A percentile compares a stretch with the other conserved stretches of the same genome.
Evolutionary conservation across 495 filamentous ascomycete species (phyloP).

Genomic region (Bacidia rubella): DNA sequence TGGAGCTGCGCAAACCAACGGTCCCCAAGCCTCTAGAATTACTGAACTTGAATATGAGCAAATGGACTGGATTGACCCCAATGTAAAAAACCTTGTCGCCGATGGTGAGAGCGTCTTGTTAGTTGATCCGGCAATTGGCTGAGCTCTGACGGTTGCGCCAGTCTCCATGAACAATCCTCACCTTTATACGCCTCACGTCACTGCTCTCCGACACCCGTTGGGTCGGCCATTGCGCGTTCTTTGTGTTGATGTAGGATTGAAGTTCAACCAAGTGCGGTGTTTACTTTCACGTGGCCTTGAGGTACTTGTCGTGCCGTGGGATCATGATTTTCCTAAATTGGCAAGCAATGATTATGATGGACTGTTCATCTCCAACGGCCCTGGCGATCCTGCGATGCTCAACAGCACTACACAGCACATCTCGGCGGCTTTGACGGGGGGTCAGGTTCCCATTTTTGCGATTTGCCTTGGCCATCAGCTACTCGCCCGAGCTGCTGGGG

Average conservation of each 20-base stretch:
- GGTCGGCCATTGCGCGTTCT: constrained; percentile 75
- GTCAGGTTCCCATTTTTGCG: constrained; percentile 78
- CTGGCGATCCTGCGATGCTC: constrained; percentile 84
- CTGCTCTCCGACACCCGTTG: constrained; percentile 68
- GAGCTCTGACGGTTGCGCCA: constrained; percentile 28
- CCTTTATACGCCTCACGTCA: constrained; percentile 55
- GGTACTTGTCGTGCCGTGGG: constrained; percentile 87
- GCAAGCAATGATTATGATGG: constrained; percentile 79
- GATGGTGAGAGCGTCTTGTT: constrained; percentile 56
- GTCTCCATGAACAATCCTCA: constrained; percentile 76
- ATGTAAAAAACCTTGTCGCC: constrained; percentile 76
- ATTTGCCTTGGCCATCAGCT: constrained; percentile 96
- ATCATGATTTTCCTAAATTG: constrained; percentile 71
- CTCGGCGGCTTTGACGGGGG: constrained; percentile 53
- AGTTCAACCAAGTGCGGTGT: constrained; percentile 93
- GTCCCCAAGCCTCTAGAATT: constrained; percentile 14
- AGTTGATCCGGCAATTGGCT: constrained; percentile 7
- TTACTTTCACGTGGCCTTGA: constrained; percentile 84
- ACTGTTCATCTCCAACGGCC: constrained; percentile 93
- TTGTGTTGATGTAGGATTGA: constrained; percentile 90
- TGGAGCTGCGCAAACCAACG: constrained; percentile 22
- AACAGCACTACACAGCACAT: constrained; percentile 64
- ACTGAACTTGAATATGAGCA: no score
- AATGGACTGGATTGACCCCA: constrained; percentile 82
- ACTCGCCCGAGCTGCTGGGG: constrained; percentile 79